Conservation (phyloP, 2,329 filamentous ascomycete species). For the Coniochaeta prunicola region DNA sequence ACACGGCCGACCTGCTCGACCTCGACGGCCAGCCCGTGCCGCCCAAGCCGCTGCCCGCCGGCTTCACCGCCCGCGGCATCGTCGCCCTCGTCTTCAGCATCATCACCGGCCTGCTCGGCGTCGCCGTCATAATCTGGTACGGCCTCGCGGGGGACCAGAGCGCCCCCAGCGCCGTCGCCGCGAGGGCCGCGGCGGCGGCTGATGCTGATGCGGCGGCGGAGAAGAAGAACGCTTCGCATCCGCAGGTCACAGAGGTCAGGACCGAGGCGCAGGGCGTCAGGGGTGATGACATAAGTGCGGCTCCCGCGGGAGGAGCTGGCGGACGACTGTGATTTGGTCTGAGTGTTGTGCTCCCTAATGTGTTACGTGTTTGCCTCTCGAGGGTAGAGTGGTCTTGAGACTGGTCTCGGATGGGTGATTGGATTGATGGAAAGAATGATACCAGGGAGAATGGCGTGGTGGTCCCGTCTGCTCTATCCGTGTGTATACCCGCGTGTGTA, state of each 20-base stretch:
- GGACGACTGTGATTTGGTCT: not conserved
- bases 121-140: conserved; percentile 62
- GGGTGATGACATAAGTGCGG: not conserved
- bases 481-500: too few relatives aligned
- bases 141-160: conserved; percentile 32
- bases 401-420: not conserved
- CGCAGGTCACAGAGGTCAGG: not conserved
- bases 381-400: not conserved
- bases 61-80: conserved; percentile 63
- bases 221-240: not conserved
- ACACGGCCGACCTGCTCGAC: conserved; percentile 15
- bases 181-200: not conserved
- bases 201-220: not conserved
- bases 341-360: not conserved
- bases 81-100: conserved; percentile 69
- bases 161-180: too few relatives aligned
- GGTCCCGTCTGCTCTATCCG: not conserved
- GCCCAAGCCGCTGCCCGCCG: conserved; percentile 47
- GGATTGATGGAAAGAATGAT: not conserved
- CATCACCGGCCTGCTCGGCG: conserved; percentile 60
- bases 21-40: conserved; percentile 17
- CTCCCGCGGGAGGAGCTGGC: not conserved
- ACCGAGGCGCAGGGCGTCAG: not conserved
- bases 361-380: not conserved
- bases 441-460: not conserved